Base-by-base conservation (phyloP, 805 yeast genomes). In the Wickerhamomyces strasburgensis region DNA sequence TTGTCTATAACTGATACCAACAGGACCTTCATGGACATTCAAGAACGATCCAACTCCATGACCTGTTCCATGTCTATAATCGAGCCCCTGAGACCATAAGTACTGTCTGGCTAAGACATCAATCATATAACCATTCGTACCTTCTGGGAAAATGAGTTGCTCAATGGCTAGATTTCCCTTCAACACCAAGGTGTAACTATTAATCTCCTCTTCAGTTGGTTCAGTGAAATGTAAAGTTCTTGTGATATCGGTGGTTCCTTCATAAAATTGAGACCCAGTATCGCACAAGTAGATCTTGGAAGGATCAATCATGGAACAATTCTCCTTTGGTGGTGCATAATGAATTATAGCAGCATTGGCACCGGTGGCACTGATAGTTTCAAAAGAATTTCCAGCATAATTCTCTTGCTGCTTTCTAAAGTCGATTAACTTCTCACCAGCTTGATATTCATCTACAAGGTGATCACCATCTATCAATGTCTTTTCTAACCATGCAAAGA, bases 221-320 rank as follows among this genome's bases (percentile, higher is more conserved):
- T 60, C 57, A 1, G 61, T 54, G 55, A 87, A 82, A 57, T 85
- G 90, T 34, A 78, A 61, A 0, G 97, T 87, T 50, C 98, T 72
- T 1, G 98, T 93, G 19, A 90, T 86, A 57, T 93, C 98, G 0
- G 98, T 93, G 0, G 98, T 93, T 9, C 98, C 98, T 53, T 89
- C 96, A 16, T 82, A 58, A 54, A 75, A 90, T 52, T 93, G 98
- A 1, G 93, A 85, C 4, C 98, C 98, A 2, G 95, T 77, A 58
- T 93, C 98, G 42, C 85, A 67, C 44, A 93, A 65, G 48, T 82
- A 88, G 2, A 88, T 73, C 39, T 80, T 73, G 15, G 72, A 60
- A 7, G 82, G 79, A 51, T 84, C 80, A 40, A 93, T 75, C 39
- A 71, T 58, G 2, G 82, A 65, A 37, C 75, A 72, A 14, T 73